phyloP scores from a whole-genome alignment of 352 stramenopile genomes.

The Phytophthora syringae region DNA sequence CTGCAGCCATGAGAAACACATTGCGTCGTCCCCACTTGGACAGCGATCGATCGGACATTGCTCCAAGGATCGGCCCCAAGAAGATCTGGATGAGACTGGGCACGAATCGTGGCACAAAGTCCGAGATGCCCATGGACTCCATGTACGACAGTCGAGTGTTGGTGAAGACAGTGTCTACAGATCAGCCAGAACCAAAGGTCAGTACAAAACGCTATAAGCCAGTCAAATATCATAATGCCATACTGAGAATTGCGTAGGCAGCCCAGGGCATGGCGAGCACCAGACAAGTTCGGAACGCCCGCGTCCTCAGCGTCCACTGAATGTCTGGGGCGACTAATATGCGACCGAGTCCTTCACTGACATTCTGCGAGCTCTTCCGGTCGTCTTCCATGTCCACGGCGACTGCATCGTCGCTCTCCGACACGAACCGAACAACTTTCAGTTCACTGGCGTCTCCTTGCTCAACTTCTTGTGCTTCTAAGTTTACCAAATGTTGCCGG shows the following conservation, averaged over 20 bases:
- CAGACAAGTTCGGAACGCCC: constrained; percentile 61
- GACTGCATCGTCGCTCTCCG: constrained; percentile 11
- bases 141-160: constrained; percentile 75
- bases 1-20: constrained; percentile 62
- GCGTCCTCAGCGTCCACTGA: constrained; percentile 29
- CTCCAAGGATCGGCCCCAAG: constrained; percentile 72
- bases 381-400: constrained; percentile 12
- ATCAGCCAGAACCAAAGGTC: background rate
- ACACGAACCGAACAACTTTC: constrained; percentile 22
- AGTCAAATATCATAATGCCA: constrained; percentile 5
- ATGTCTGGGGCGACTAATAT: constrained; percentile 16
- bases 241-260: constrained; percentile 75
- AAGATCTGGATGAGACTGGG: constrained; percentile 70
- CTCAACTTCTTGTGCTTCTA: background rate
- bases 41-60: constrained; percentile 72
- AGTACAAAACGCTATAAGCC: constrained; percentile 5
- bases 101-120: constrained; percentile 67
- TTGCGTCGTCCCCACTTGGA: constrained; percentile 78
- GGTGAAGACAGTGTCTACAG: constrained; percentile 72
- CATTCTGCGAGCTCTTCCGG: background rate
- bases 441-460: background rate
- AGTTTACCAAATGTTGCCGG: background rate
- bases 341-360: constrained; percentile 5
- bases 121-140: constrained; percentile 69
- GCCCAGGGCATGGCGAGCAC: constrained; percentile 79